Base-by-base conservation (phyloP, 2,329 filamentous ascomycete species). In the Myrmaecium sp. region DNA sequence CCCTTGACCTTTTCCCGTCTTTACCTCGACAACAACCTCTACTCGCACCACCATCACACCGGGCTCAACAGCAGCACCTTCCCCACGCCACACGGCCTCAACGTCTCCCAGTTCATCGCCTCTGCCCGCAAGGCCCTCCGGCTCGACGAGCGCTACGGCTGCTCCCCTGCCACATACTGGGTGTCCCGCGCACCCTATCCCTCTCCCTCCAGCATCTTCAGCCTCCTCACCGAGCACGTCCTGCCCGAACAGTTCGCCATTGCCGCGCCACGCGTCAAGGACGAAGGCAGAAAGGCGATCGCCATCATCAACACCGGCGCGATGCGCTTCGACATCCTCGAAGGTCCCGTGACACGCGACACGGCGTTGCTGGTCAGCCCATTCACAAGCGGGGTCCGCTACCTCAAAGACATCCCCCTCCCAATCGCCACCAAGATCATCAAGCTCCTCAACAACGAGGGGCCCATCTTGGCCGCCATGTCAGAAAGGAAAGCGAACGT, bases 1-100 rank as follows among this genome's bases (percentile, higher is more conserved):
- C 17, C 11, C 6, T 7, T 26, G 5, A 21, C 18, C n/a, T 94
- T 92, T 46, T 64, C 66, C 28, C 69, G 86, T 23, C 68, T 75
- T 32, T 95, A 94, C 51, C 86, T 95, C 33, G 86, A 95, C 54
- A 94, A 84, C 54, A 95, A 95, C 39, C 60, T 94, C 0, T 78
- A 71, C 33, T 89, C 83, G 1, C 64, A 91, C 32, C 66, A 84
- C 40, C 67, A 89, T 41, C 86, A 95, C 47, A 80, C 77, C 3
- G 69, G 69, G 0, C 67, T 77, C 16, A 73, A 86, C 38, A 60
- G 65, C 10, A 60, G 67, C 0, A 76, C 70, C 0, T 95, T 95
- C 44, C 64, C 69, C 2, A 94, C 86, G 0, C 58, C 73, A 9
- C 64, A 74, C 24, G 86, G 86, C 11, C 64, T 60, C 27, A 74